phyloP scores from a whole-genome alignment of 1,284 basidiomycete genomes.

The Tilletia setariae region DNA sequence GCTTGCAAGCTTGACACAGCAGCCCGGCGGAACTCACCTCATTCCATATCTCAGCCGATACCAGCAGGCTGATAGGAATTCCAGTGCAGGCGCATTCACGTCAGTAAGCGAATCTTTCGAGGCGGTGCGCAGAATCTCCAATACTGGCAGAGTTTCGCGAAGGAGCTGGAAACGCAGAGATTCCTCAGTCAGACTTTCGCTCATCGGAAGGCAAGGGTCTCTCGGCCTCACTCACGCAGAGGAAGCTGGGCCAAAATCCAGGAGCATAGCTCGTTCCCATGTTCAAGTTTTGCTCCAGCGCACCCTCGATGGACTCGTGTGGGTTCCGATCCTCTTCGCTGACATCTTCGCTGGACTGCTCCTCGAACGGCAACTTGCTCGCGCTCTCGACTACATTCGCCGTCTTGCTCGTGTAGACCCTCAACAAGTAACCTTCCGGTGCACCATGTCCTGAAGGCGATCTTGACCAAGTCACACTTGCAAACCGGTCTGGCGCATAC shows the following conservation, averaged over 20 bases:
- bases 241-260: slow-evolving; percentile 65
- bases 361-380: background rate
- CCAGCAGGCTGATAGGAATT: slow-evolving; percentile 74
- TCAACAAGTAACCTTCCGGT: slow-evolving; percentile 22
- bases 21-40: slow-evolving; percentile 56
- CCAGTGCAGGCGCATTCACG: slow-evolving; percentile 59
- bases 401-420: slow-evolving; percentile 16
- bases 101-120: slow-evolving; percentile 57
- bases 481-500: slow-evolving; percentile 69
- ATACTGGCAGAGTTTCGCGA: slow-evolving; percentile 70
- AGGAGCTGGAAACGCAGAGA: slow-evolving; percentile 64
- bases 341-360: background rate
- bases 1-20: background rate
- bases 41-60: slow-evolving; percentile 70
- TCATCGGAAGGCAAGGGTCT: slow-evolving; percentile 55
- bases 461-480: slow-evolving; percentile 82
- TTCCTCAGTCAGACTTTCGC: slow-evolving; percentile 34
- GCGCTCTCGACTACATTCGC: background rate
- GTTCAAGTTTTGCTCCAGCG: slow-evolving; percentile 56
- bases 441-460: slow-evolving; percentile 62
- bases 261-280: slow-evolving; percentile 69
- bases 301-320: slow-evolving; percentile 16
- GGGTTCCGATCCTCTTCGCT: slow-evolving; percentile 17
- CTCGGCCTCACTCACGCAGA: slow-evolving; percentile 61
- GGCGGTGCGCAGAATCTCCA: slow-evolving; percentile 67